phyloP scores from a whole-genome alignment of 495 filamentous ascomycete species.

The Tuber aestivum region DNA sequence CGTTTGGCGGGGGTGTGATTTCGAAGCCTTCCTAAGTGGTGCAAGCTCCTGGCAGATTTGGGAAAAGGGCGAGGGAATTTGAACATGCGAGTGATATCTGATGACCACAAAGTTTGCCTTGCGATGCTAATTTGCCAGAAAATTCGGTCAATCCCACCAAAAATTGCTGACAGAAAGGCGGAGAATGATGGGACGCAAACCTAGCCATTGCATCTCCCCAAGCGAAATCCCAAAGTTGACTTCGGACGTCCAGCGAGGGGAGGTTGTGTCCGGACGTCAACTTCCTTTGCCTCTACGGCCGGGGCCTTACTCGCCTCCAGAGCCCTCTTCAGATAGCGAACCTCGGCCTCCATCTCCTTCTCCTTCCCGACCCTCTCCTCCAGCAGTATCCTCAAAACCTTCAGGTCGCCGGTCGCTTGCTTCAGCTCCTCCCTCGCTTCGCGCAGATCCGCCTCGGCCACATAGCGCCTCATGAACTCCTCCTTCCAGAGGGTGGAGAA shows the following conservation, averaged over 20 bases:
- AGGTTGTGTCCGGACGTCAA: neutral
- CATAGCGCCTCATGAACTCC: constrained; percentile 16
- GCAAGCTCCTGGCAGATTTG: neutral
- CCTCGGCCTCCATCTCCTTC: neutral
- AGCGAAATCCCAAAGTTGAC: neutral
- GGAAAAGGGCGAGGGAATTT: neutral
- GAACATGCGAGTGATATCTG: neutral
- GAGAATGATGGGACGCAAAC: neutral
- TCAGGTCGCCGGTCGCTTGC: neutral
- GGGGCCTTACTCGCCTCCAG: neutral
- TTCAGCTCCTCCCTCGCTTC: constrained; percentile 9
- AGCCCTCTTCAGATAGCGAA: constrained; percentile 13
- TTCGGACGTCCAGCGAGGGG: neutral
- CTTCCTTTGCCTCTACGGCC: neutral
- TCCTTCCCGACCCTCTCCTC: constrained; percentile 6
- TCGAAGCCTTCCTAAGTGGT: neutral
- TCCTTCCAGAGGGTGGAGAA: constrained; percentile 17
- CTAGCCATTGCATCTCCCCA: neutral
- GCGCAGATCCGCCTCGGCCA: constrained; percentile 16
- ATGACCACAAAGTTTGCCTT: neutral
- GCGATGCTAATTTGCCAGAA: neutral
- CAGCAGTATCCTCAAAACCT: neutral
- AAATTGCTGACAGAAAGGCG: neutral
- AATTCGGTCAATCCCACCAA: neutral
- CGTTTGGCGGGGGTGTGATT: neutral